Evolutionary conservation across 805 yeast genomes (phyloP).

Genomic region (Saccharomycopsis fermentans): DNA sequence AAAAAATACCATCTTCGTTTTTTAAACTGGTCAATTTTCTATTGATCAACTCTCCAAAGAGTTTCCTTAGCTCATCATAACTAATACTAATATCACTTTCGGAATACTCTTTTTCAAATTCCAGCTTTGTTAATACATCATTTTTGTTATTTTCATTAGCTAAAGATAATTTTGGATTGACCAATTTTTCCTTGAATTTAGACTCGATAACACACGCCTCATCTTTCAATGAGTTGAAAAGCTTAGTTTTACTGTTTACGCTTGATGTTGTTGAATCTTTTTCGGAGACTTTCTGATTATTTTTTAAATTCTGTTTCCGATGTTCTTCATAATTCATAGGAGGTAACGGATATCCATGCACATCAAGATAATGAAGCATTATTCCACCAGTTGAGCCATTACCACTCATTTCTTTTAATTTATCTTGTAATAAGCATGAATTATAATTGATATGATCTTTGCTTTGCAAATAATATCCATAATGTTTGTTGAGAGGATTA

Average conservation of each 20-base stretch:
- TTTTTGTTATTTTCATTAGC: neutral
- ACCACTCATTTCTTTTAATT: neutral
- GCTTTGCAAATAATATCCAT: constrained; percentile 8
- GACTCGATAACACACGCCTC: neutral
- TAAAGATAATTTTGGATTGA: neutral
- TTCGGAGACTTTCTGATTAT: neutral
- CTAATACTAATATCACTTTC: neutral
- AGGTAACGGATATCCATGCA: constrained; percentile 2
- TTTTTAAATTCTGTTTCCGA: neutral
- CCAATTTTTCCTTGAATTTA: neutral
- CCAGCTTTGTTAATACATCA: neutral
- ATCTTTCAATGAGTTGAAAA: neutral
- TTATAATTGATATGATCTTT: constrained; percentile 4
- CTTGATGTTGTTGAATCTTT: neutral
- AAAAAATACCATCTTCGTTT: constrained; percentile 1
- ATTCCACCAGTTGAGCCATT: neutral
- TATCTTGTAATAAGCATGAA: constrained; percentile 6
- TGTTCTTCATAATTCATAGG: neutral
- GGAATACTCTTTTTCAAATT: neutral
- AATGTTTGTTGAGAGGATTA: neutral
- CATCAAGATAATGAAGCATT: constrained; percentile 10
- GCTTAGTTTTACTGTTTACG: neutral
- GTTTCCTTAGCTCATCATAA: constrained; percentile 11
- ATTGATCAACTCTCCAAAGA: constrained; percentile 12
- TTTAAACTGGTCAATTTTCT: constrained; percentile 9